phyloP scores from a whole-genome alignment of 495 filamentous ascomycete genomes.

The Immersiella caudata region DNA sequence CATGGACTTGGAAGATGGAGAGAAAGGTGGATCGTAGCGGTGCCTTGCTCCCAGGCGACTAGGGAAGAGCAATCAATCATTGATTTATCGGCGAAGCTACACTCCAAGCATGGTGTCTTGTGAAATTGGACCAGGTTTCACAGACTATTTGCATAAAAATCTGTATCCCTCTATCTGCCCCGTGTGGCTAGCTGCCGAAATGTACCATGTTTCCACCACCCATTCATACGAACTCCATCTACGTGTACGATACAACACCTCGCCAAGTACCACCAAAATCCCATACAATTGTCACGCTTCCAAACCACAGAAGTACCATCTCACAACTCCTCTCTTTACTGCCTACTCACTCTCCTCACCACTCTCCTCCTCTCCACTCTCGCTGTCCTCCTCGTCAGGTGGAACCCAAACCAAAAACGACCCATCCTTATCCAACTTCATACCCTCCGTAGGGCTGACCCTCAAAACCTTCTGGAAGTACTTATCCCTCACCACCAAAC shows the following conservation, averaged over 20 bases:
- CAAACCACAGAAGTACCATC: too few species aligned
- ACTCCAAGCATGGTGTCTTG: not conserved
- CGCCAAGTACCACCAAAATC: not conserved
- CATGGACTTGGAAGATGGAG: not conserved
- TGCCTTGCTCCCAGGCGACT: not conserved
- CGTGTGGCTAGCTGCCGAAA: not conserved
- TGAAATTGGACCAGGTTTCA: not conserved
- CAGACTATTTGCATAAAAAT: not conserved
- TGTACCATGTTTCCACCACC: not conserved
- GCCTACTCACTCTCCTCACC: not conserved
- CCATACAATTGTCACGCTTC: not conserved
- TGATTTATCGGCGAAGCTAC: not conserved
- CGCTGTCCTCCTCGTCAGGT: slow-evolving; percentile 40
- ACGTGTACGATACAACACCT: not conserved
- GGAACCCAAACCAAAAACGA: slow-evolving; percentile 70
- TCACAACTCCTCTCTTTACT: not conserved
- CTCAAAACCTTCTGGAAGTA: slow-evolving; percentile 87
- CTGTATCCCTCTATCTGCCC: not conserved
- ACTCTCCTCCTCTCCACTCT: slow-evolving; percentile 10
- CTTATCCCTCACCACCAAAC: slow-evolving; percentile 76
- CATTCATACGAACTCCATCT: not conserved
- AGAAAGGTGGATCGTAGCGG: not conserved
- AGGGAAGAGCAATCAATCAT: slow-evolving; percentile 1
- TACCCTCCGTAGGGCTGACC: slow-evolving; percentile 70
- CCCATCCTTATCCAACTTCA: slow-evolving; percentile 74